phyloP scores from a whole-genome alignment of 2,329 filamentous ascomycete species.

The Ophiognomonia clavigignenti-juglandacearum region DNA sequence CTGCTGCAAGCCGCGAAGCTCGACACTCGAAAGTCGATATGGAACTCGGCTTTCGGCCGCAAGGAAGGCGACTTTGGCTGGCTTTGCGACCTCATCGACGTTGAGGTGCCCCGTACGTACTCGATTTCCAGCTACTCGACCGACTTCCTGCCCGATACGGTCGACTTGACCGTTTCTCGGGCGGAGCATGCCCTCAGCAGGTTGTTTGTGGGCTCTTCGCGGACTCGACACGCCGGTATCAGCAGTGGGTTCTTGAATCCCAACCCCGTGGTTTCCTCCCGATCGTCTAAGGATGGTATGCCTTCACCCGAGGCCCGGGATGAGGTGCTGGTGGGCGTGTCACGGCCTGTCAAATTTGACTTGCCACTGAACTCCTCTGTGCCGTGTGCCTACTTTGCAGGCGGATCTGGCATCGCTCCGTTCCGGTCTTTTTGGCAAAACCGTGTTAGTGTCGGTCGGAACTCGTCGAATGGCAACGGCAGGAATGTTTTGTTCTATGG shows the following conservation, averaged over 20 bases:
- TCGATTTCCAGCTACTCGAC: constrained; percentile 47
- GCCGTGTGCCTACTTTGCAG: constrained; percentile 48
- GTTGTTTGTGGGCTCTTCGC: constrained; percentile 30
- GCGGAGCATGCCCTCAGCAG: constrained; percentile 44
- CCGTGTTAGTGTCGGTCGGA: constrained; percentile 33
- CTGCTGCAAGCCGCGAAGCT: constrained; percentile 42
- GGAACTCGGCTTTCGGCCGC: constrained; percentile 45
- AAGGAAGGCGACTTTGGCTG: constrained; percentile 37
- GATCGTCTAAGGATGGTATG: too few species aligned
- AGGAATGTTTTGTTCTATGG: constrained; percentile 46
- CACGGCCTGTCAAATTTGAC: constrained; percentile 46
- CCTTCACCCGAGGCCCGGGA: constrained; percentile 35
- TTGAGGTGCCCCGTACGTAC: constrained; percentile 49
- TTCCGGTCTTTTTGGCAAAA: constrained; percentile 51
- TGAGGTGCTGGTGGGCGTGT: constrained; percentile 47
- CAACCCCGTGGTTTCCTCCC: too few species aligned
- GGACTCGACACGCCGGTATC: constrained; percentile 37
- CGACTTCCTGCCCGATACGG: constrained; percentile 44
- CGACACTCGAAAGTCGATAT: constrained; percentile 42
- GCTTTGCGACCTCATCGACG: constrained; percentile 39
- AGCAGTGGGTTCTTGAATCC: constrained; percentile 53
- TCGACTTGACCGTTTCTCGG: constrained; percentile 47
- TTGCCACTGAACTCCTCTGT: constrained; percentile 44
- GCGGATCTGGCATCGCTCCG: constrained; percentile 48
- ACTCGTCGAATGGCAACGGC: constrained; percentile 35